phyloP scores from a whole-genome alignment of 2,329 filamentous ascomycete species.

The Orbilia blumenaviensis region DNA sequence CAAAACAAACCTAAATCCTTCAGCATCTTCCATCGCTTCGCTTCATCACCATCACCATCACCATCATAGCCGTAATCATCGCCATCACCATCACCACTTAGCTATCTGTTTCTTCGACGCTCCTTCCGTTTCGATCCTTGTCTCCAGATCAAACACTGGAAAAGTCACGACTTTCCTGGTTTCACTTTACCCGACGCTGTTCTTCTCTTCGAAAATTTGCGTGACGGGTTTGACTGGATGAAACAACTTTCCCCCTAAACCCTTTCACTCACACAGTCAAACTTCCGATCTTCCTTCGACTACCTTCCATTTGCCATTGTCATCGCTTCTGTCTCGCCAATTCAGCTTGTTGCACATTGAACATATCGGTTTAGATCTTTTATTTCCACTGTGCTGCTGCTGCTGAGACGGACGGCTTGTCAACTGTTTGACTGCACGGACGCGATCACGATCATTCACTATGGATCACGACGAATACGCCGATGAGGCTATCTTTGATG shows the following conservation, averaged over 20 bases:
- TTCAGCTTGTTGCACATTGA: neutral
- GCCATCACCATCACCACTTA: slow-evolving; percentile 49
- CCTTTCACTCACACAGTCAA: slow-evolving; percentile 51
- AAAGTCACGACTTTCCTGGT: slow-evolving; percentile 5
- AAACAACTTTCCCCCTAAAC: slow-evolving; percentile 44
- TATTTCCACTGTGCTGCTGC: neutral
- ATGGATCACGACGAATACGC: slow-evolving; percentile 61
- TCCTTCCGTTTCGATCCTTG: slow-evolving; percentile 50
- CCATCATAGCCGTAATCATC: slow-evolving; percentile 31
- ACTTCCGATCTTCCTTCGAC: slow-evolving; percentile 36
- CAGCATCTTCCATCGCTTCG: too few relatives aligned
- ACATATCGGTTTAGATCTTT: slow-evolving; percentile 32
- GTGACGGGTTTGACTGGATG: slow-evolving; percentile 40
- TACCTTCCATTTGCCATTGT: slow-evolving; percentile 26
- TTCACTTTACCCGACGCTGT: slow-evolving; percentile 1
- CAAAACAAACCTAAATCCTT: too few relatives aligned
- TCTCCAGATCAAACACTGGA: neutral
- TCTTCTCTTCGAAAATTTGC: slow-evolving; percentile 14
- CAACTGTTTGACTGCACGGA: slow-evolving; percentile 15
- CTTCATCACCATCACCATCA: slow-evolving; percentile 9
- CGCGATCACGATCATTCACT: slow-evolving; percentile 13
- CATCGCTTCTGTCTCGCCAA: neutral
- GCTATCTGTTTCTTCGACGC: slow-evolving; percentile 53
- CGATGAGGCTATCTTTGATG: slow-evolving; percentile 94
- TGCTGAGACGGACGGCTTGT: neutral